Evolutionary conservation across 768 basidiomycete genomes (phyloP), one percentile per base, ranked within the genome.

Genomic region (Kwoniella dendrophila): DNA sequence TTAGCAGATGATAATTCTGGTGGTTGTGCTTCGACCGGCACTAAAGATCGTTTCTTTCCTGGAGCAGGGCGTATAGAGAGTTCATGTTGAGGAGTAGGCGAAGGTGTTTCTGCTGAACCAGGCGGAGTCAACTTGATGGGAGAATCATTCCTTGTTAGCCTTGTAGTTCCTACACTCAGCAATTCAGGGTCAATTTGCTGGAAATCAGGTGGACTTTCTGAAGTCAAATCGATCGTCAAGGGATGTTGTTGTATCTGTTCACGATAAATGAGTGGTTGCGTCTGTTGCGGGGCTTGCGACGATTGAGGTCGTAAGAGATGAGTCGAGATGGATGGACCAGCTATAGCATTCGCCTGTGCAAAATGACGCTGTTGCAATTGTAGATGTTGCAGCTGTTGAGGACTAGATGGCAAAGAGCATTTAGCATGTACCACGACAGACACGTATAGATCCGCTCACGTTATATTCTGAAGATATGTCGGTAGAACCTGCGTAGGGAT

Each of bases 21-120:
- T 4, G 11, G 29, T 2, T 55, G 41, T n/a, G n/a, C n/a, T n/a
- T n/a, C n/a, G n/a, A n/a, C n/a, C 14, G 60, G 60, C 14, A 54
- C 55, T 11, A 56, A 18, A 14, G 60, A n/a, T 32, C 60, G 29
- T 22, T 62, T 62, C 29, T 14, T 22, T 8, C 58, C 45, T 12
- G 49, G 34, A 24, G 58, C 58, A 51, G 58, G 16, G 12, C 44
- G 58, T 2, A 59, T 29, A 18, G 24, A 29, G 6, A 59, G 48
- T 41, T 48, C 16, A 3, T 24, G 27, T 4, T 26, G 2, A 27
- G 47, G 36, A 12, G 32, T 36, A 14, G 45, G 48, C 5, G 44
- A 47, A 3, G 58, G 38, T 7, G 58, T 51, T 22, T 36, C 36
- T 10, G 44, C 30, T 1, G 58, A 59, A 7, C 51, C 51, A 1